Percentiles rank a stretch among this genome's conserved stretches.
Evolutionary conservation across 2,329 filamentous ascomycete species (phyloP).

Genomic region (Bretziella fagacearum): DNA sequence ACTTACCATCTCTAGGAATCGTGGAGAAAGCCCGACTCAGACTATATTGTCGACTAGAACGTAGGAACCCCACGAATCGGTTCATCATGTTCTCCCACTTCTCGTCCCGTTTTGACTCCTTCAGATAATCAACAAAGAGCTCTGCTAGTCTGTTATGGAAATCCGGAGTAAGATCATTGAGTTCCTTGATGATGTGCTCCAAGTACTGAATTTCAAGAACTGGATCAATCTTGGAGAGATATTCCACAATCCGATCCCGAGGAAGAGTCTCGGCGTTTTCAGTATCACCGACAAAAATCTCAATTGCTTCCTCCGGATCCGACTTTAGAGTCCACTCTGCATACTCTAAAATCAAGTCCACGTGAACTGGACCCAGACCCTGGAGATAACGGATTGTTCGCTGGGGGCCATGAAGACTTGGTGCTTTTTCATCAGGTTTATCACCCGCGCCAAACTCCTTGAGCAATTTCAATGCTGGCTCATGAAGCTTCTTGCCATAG

Average conservation of each 20-base stretch:
- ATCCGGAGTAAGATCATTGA: slow-evolving; percentile 68
- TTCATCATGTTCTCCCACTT: slow-evolving; percentile 42
- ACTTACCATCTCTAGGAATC: slow-evolving; percentile 62
- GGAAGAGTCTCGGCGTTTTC: slow-evolving; percentile 88
- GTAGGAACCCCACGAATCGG: slow-evolving; percentile 58
- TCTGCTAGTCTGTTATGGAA: slow-evolving; percentile 75
- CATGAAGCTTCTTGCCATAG: slow-evolving; percentile 84
- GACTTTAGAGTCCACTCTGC: slow-evolving; percentile 69
- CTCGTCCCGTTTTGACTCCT: slow-evolving; percentile 26
- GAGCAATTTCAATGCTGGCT: slow-evolving; percentile 67
- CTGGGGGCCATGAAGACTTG: slow-evolving; percentile 55
- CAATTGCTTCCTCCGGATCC: slow-evolving; percentile 65
- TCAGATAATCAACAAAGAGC: slow-evolving; percentile 44
- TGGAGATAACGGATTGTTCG: slow-evolving; percentile 84
- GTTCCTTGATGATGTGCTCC: slow-evolving; percentile 76
- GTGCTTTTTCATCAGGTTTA: slow-evolving; percentile 32
- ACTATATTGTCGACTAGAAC: slow-evolving; percentile 64
- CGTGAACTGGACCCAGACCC: slow-evolving; percentile 67
- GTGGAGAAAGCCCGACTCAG: slow-evolving; percentile 58
- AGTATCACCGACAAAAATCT: slow-evolving; percentile 81
- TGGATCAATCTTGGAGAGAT: slow-evolving; percentile 51
- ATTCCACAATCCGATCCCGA: slow-evolving; percentile 55
- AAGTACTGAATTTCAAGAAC: slow-evolving; percentile 66
- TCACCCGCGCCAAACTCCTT: slow-evolving; percentile 57
- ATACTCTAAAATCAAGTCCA: slow-evolving; percentile 83